phyloP scores from a whole-genome alignment of 345 rosid species.

The Hibiscus syriacus region DNA sequence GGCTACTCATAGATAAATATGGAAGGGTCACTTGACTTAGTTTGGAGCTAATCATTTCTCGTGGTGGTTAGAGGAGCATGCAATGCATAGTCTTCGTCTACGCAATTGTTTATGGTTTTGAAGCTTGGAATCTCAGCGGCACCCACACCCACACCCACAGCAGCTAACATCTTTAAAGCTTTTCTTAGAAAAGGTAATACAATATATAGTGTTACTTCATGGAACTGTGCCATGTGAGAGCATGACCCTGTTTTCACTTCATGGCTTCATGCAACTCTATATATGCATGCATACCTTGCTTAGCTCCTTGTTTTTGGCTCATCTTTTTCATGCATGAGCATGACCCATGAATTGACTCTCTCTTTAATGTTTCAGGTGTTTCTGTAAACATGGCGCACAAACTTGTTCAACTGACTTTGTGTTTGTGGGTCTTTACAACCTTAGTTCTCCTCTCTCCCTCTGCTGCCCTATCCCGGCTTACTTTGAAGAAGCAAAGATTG shows the following conservation, averaged over 20 bases:
- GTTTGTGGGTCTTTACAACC: constrained; percentile 35
- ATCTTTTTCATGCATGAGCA: no score
- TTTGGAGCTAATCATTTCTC: not conserved
- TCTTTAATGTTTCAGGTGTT: constrained; percentile 5
- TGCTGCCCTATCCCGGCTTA: constrained; percentile 42
- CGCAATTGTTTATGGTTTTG: not conserved
- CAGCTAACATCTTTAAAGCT: no score
- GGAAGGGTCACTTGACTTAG: no score
- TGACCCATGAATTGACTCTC: no score
- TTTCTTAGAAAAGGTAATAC: not conserved
- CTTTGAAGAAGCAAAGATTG: constrained; percentile 54
- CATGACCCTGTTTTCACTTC: no score
- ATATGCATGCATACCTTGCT: no score
- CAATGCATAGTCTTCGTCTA: not conserved
- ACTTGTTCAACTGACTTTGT: constrained; percentile 21
- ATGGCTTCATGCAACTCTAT: no score
- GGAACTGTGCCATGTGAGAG: no score
- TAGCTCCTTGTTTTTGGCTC: no score
- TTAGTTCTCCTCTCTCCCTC: constrained; percentile 45
- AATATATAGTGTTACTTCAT: not conserved
- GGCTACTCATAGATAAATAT: no score
- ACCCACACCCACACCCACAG: no score
- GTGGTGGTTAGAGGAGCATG: not conserved
- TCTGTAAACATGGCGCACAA: constrained; percentile 26
- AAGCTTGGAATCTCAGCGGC: not conserved